Evolutionary conservation across 306 rosid species (phyloP).

Genomic region (Notholithocarpus densiflorus): DNA sequence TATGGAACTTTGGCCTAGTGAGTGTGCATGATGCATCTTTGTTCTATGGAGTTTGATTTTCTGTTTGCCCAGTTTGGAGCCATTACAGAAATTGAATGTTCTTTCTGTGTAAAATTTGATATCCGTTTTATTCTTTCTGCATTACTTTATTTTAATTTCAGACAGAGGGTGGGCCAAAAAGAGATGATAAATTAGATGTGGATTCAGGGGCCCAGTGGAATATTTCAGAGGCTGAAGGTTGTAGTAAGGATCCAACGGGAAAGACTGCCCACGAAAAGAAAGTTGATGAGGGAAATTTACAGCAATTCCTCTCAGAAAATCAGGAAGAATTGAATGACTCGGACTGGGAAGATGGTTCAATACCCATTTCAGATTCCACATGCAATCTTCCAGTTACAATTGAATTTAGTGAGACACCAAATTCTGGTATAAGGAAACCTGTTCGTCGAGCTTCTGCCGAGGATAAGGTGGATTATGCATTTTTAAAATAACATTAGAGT

Average conservation of each 20-base stretch:
- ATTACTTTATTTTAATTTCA: slow-evolving; percentile 28
- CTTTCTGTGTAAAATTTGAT: neutral
- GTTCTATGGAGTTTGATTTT: neutral
- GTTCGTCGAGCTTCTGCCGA: slow-evolving; percentile 65
- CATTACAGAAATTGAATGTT: neutral
- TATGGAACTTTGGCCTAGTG: neutral
- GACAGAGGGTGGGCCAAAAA: slow-evolving; percentile 36
- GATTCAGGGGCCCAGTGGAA: slow-evolving; percentile 29
- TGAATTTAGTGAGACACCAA: slow-evolving; percentile 61
- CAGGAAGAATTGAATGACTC: slow-evolving; percentile 62
- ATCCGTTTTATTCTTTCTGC: neutral
- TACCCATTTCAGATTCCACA: slow-evolving; percentile 25
- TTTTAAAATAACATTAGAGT: slow-evolving; percentile 8
- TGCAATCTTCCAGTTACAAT: slow-evolving; percentile 52
- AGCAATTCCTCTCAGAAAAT: slow-evolving; percentile 24
- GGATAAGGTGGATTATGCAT: slow-evolving; percentile 57
- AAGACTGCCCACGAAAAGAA: slow-evolving; percentile 32
- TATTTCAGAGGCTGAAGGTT: slow-evolving; percentile 37
- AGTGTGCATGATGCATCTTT: neutral
- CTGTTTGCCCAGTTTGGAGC: neutral
- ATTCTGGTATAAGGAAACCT: slow-evolving; percentile 46
- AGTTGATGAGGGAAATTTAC: slow-evolving; percentile 32
- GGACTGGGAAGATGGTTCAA: slow-evolving; percentile 88
- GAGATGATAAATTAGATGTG: slow-evolving; percentile 27
- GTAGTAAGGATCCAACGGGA: slow-evolving; percentile 32